Evolutionary conservation across 129 eudicot species (phyloP), one percentile per base, ranked within the genome.

Genomic region (Pulicaria dysenterica): DNA sequence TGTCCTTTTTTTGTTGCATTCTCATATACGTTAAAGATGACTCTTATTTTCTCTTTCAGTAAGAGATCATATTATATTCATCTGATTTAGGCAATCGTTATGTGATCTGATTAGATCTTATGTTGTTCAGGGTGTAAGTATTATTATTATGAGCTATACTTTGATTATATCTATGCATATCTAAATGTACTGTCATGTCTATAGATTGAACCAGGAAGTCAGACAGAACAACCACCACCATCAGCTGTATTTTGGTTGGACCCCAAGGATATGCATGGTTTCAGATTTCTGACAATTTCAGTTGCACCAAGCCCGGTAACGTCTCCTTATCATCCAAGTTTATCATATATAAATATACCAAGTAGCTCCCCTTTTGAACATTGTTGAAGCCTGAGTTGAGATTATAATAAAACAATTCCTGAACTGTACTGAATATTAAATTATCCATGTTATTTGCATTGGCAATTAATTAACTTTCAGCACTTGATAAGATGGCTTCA

Each of bases 201-300:
- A 46, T 66, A 95, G 99, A 80, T 86, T 63, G 99, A 95, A 77
- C 99, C 99, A 64, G 99, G 99, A 72, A 88, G 96, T 83, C 99
- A 95, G 79, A 91, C 99, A 49, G 96, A 95, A 64, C 99, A 95
- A 75, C 87, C 97, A 72, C 87, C 97, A 65, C 96, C 99, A 58
- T 95, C 99, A 69, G 88, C 87, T 59, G 79, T 95, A 42, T 85
- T 95, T 83, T 88, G 89, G 97, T 61, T 95, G 85, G 83, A 69
- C 64, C 84, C 97, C 2, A 72, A 77, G 76, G 94, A 85, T 75
- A 86, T 91, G 97, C 69, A 77, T 72, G 99, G 99, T 34, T 95
- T 84, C 82, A 84, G 94, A 82, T 95, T 90, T 76, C 70, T 95
- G 69, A 95, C 97, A 31, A 83, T 95, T 79, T 95, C 99, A 65